Percentiles rank a stretch among this genome's conserved stretches.
Conservation (phyloP, 257 asterid genomes). For the Coffea canephora region DNA sequence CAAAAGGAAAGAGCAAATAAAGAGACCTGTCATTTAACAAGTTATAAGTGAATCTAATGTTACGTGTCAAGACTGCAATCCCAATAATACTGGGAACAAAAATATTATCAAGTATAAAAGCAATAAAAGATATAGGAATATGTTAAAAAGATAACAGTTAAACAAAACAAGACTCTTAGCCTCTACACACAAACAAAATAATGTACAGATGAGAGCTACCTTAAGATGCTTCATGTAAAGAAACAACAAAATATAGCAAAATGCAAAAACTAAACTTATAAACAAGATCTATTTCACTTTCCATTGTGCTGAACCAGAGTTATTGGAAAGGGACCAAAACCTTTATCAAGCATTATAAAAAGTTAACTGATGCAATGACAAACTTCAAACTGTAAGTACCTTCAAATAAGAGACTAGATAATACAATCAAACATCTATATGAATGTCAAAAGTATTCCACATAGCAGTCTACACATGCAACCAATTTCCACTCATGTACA, state of each 20-base stretch:
- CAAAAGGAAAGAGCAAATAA: slow-evolving; percentile 86
- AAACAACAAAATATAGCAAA: background rate
- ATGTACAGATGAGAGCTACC: no score
- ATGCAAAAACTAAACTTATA: no score
- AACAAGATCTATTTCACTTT: background rate
- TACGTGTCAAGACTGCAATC: no score
- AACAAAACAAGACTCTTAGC: no score
- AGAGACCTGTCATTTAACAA: slow-evolving; percentile 75
- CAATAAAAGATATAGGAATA: no score
- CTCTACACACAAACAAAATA: no score
- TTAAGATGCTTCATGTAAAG: no score
- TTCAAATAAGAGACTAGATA: background rate
- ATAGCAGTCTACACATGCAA: background rate
- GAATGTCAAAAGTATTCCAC: background rate
- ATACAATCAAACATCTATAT: background rate
- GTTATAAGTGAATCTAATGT: slow-evolving; percentile 27
- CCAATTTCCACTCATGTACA: background rate
- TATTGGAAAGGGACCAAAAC: background rate
- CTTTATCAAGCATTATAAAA: background rate
- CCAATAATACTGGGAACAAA: background rate
- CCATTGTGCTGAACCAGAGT: background rate
- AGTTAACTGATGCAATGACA: background rate
- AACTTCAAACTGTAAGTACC: background rate
- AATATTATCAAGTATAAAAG: background rate
- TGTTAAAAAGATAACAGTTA: no score